A percentile compares a stretch with the other conserved stretches of the same genome.
These are phyloP conservation scores for Agrocybe pediades DNA, from an alignment of 768 basidiomycete species.

Conservation along the genomic window DNA sequence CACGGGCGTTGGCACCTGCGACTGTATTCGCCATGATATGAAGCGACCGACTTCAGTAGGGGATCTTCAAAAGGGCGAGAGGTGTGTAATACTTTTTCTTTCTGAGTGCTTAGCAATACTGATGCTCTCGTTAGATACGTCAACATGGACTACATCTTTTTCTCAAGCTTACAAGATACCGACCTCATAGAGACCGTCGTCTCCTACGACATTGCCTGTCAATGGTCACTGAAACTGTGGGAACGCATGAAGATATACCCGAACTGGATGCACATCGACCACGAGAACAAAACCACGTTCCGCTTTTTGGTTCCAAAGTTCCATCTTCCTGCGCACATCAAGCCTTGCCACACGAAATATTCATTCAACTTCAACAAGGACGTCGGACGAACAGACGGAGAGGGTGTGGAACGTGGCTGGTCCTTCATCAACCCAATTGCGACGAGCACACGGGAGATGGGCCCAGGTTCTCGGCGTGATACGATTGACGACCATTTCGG, in stretches of 20 bases:
- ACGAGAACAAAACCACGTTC: background rate
- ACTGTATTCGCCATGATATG: constrained; percentile 19
- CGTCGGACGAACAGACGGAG: background rate
- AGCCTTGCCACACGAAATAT: background rate
- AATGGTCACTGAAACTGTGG: background rate
- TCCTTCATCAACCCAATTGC: background rate
- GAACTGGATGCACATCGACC: background rate
- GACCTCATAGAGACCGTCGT: background rate
- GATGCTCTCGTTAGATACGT: background rate
- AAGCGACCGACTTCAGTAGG: constrained; percentile 17
- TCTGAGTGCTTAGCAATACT: background rate
- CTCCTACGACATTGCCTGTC: background rate
- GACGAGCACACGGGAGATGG: background rate
- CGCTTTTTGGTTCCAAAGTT: background rate
- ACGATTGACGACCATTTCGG: background rate
- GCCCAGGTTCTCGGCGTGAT: background rate
- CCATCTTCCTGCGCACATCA: background rate
- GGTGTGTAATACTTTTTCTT: background rate
- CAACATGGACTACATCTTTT: background rate
- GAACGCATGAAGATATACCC: background rate
- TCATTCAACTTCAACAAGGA: background rate
- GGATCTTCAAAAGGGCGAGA: constrained; percentile 24
- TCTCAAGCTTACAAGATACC: background rate
- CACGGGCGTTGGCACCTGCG: constrained; percentile 1
- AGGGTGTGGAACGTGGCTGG: background rate